A percentile compares a stretch with the other conserved stretches of the same genome.
Evolutionary conservation across 352 stramenopile species (phyloP).

Genomic region (Pythium sp.): DNA sequence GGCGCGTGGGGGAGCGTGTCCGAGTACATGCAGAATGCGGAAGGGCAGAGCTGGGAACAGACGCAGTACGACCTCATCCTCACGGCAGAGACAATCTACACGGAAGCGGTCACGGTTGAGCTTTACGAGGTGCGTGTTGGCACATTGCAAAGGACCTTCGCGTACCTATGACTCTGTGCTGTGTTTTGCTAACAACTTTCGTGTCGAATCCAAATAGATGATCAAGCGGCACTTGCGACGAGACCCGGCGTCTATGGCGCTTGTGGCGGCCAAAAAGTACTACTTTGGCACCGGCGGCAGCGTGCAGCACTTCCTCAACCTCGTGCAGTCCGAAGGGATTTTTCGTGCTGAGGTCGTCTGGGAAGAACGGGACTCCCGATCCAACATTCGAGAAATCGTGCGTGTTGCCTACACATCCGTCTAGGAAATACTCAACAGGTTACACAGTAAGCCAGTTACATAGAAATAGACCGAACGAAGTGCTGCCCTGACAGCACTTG

Average conservation of each 20-base stretch:
- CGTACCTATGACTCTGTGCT: background rate
- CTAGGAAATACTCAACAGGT: background rate
- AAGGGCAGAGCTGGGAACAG: slow-evolving; percentile 29
- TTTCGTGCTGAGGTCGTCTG: slow-evolving; percentile 63
- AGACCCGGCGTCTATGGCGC: slow-evolving; percentile 36
- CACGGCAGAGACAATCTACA: slow-evolving; percentile 86
- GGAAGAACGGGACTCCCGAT: slow-evolving; percentile 66
- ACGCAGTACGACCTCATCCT: slow-evolving; percentile 75
- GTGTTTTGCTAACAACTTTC: background rate
- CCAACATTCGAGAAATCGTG: slow-evolving; percentile 84
- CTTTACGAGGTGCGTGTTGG: slow-evolving; percentile 52
- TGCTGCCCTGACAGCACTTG: background rate
- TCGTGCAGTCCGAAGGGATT: slow-evolving; percentile 45
- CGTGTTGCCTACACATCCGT: slow-evolving; percentile 35
- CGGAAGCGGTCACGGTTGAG: slow-evolving; percentile 63
- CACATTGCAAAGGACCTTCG: background rate
- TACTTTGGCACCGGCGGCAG: slow-evolving; percentile 87
- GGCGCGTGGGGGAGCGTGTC: slow-evolving; percentile 72
- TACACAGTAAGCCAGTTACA: background rate
- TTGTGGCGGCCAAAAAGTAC: slow-evolving; percentile 85
- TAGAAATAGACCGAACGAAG: background rate
- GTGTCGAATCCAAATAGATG: slow-evolving; percentile 28
- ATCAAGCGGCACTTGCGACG: slow-evolving; percentile 73
- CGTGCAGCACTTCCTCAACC: slow-evolving; percentile 77
- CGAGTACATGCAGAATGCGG: slow-evolving; percentile 40